Evolutionary conservation across 2,329 filamentous ascomycete species (phyloP), one percentile per base, ranked within the genome.

Genomic region (Didymella exigua): DNA sequence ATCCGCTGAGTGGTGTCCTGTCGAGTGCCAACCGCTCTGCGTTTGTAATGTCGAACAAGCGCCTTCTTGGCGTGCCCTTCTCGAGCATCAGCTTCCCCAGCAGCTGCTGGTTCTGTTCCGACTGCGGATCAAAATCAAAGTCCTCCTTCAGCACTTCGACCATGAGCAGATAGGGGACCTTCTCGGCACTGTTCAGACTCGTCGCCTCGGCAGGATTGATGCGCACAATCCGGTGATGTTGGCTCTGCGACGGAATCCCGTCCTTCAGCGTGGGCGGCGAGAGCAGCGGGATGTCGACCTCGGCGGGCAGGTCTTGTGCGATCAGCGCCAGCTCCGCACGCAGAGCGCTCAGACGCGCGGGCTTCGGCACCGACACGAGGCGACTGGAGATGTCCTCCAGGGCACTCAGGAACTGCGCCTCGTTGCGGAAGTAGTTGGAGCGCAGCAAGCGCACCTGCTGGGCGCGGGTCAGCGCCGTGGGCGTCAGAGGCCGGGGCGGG

Each of bases 101-200:
- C 11, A 95, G 76, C 47, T 84, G 81, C 67, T 89, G 82, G 64
- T 95, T 95, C 59, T 91, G 88, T 24, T 83, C 79, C 0, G 86
- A 88, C 27, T 89, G 85, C 0, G 90, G 89, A 63, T 93, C 87
- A 65, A 95, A 95, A 29, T 88, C 87, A 68, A 95, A 93, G 67
- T 95, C 90, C 61, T 93, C 90, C 21, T 88, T 81, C 42, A 95
- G 76, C 19, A 95, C 87, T 70, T 95, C 90, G 2, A 93, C 85
- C 89, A 95, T 93, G 24, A 95, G 81, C 44, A 95, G 76, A 74
- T 92, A 95, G 1, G 90, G 90, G 38, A 95, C 90, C 70, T 92
- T 89, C 72, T 95, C 90, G 4, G 90, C 90, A 71, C 90, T 95
- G 74, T 95, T 95, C 46, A 95, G 77, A 49, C 93, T 91, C 0